These are phyloP conservation scores for Multifurca ochricompacta DNA, from an alignment of 768 basidiomycete genomes.

Conservation along the genomic window DNA sequence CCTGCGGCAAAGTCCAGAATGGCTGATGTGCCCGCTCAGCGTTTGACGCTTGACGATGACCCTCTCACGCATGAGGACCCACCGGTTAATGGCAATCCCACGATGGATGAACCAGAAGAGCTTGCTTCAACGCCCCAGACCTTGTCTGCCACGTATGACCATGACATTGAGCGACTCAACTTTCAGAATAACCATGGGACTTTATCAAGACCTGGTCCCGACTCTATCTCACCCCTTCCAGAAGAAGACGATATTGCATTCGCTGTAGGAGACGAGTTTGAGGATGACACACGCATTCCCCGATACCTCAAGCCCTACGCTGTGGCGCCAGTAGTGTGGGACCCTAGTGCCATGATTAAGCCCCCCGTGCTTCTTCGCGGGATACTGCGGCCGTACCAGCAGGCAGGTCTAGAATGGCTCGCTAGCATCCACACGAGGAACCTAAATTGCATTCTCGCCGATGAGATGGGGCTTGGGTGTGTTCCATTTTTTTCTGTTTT, in stretches of 20 bases:
- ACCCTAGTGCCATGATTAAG: constrained; percentile 46
- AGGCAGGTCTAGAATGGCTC: constrained; percentile 91
- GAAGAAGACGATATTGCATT: constrained; percentile 30
- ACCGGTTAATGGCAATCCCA: neutral
- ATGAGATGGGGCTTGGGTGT: constrained; percentile 93
- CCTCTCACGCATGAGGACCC: neutral
- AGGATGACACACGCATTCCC: constrained; percentile 33
- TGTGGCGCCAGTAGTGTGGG: constrained; percentile 65
- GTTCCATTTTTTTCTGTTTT: constrained; percentile 25
- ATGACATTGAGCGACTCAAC: neutral
- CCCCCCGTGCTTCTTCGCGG: constrained; percentile 78
- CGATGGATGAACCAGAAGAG: neutral
- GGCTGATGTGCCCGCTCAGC: neutral
- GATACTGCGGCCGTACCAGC: constrained; percentile 85
- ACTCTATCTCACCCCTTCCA: constrained; percentile 23
- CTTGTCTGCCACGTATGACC: neutral
- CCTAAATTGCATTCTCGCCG: constrained; percentile 78
- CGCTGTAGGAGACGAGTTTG: constrained; percentile 30
- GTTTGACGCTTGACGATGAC: neutral
- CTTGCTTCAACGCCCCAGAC: neutral
- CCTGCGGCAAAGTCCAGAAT: neutral
- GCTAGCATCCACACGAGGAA: constrained; percentile 77
- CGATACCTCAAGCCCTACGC: constrained; percentile 59
- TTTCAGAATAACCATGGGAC: neutral
- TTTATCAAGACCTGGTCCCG: neutral